These are phyloP conservation scores for Taxawa tesnikishii DNA, from an alignment of 2,329 filamentous ascomycete species.

Conservation along the genomic window DNA sequence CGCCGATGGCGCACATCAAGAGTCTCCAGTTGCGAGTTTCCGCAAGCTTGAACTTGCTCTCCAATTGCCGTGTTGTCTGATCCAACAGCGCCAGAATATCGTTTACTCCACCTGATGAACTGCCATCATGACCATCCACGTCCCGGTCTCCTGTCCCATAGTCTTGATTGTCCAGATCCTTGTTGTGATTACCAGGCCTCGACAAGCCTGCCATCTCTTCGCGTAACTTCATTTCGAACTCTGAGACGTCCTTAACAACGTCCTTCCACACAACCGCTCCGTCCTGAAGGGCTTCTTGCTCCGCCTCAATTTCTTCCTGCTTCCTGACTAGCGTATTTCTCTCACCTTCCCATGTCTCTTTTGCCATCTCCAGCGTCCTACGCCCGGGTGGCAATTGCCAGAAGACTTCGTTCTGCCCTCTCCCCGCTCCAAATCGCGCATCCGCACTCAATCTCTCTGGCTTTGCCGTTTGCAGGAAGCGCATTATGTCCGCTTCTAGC, in stretches of 20 bases:
- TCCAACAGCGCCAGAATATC: conserved; percentile 43
- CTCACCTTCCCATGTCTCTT: conserved; percentile 58
- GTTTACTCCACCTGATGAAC: conserved; percentile 12
- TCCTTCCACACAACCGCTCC: conserved; percentile 56
- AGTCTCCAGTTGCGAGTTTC: conserved; percentile 59
- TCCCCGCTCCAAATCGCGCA: not conserved
- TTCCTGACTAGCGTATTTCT: conserved; percentile 42
- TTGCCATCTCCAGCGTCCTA: conserved; percentile 58
- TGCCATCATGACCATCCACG: conserved; percentile 4
- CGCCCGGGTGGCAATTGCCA: conserved; percentile 48
- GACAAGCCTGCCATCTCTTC: conserved; percentile 34
- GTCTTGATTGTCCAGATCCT: conserved; percentile 11
- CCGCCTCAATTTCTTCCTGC: conserved; percentile 45
- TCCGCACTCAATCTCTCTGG: conserved; percentile 14
- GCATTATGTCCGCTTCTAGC: conserved; percentile 49
- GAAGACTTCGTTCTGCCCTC: conserved; percentile 6
- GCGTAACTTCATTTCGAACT: conserved; percentile 55
- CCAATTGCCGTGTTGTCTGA: conserved; percentile 41
- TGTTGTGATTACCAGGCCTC: conserved; percentile 9
- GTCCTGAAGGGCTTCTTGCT: conserved; percentile 53
- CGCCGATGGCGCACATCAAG: conserved; percentile 62
- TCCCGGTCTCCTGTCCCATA: not conserved
- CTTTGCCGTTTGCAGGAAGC: conserved; percentile 37
- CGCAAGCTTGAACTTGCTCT: conserved; percentile 41
- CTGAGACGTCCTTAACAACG: conserved; percentile 44